Percentiles rank a stretch among this genome's conserved stretches.
Conservation (phyloP, 495 filamentous ascomycete genomes). For the Hypoxylon subgilvum region DNA sequence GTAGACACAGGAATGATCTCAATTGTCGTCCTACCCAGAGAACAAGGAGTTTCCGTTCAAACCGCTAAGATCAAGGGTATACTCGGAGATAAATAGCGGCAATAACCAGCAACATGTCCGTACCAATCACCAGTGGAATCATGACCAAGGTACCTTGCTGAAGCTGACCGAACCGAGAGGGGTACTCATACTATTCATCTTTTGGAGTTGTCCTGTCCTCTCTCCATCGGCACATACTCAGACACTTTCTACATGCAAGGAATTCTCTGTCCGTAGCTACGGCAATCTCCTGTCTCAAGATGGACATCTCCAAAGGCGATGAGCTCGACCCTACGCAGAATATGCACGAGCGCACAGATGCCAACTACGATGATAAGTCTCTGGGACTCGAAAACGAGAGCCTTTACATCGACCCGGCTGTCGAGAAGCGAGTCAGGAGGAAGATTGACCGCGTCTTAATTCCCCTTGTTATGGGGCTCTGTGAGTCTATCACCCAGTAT, state of each 20-base stretch:
- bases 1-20: too few species aligned
- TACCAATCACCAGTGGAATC: too few species aligned
- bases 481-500: constrained; percentile 5
- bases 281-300: background rate
- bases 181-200: too few species aligned
- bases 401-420: constrained; percentile 53
- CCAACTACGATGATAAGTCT: constrained; percentile 11
- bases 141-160: too few species aligned
- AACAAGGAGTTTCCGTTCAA: too few species aligned
- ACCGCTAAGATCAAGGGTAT: too few species aligned
- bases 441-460: constrained; percentile 60
- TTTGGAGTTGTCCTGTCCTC: background rate
- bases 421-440: constrained; percentile 63
- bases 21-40: too few species aligned
- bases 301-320: constrained; percentile 20
- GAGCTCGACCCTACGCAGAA: constrained; percentile 16
- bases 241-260: too few species aligned
- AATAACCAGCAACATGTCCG: too few species aligned
- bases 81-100: too few species aligned
- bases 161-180: too few species aligned
- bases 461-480: constrained; percentile 30
- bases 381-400: constrained; percentile 2
- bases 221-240: background rate
- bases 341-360: constrained; percentile 1
- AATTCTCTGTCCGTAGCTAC: too few species aligned